Base-by-base conservation (phyloP, 371 early-diverging fungal species). In the Apophysomyces variabilis region DNA sequence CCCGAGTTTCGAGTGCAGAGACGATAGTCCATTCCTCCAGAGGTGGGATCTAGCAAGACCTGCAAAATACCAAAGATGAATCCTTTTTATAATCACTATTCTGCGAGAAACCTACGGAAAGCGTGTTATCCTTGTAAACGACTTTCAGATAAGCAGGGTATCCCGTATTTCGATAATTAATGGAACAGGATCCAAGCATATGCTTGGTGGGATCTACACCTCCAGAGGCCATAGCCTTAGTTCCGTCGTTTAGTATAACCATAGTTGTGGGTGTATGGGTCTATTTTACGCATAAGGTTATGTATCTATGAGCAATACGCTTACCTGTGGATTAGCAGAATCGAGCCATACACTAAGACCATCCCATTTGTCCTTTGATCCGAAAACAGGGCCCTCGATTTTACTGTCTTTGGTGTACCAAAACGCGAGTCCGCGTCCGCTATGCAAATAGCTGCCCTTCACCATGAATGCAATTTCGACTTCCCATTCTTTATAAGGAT, bases 401-500 rank as follows among this genome's bases (percentile, higher is more conserved):
- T 76, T 78, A 0, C 71, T 74, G 26, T 90, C 88, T 61, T 87
- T 79, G 5, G 92, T 87, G 71, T 93, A 93, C 95, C 95, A 95
- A 66, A 95, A 88, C 9, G 93, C 93, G 13, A 95, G 64, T n/a
- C 95, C 95, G 44, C 90, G 85, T 45, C 93, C 93, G 18, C 95
- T 94, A 38, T 86, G 72, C 59, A 80, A 70, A 39, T 84, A 80
- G 12, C 84, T 82, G 1, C 95, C 95, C 38, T 73, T 74, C 4
- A 91, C 85, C 41, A 71, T 77, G 72, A 93, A 87, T 5, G 85
- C 76, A 41, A 93, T 75, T 43, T 89, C 87, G 1, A 88, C 87
- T 67, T 90, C 85, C 93, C 94, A 95, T 58, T 92, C 89, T 61
- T 83, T 81, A 77, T 93, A 78, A 5, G 81, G 75, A 65, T 93